A percentile compares a stretch with the other conserved stretches of the same genome.
phyloP scores from a whole-genome alignment of 192 early-diverging fungal species.

The Backusella macrospora region DNA sequence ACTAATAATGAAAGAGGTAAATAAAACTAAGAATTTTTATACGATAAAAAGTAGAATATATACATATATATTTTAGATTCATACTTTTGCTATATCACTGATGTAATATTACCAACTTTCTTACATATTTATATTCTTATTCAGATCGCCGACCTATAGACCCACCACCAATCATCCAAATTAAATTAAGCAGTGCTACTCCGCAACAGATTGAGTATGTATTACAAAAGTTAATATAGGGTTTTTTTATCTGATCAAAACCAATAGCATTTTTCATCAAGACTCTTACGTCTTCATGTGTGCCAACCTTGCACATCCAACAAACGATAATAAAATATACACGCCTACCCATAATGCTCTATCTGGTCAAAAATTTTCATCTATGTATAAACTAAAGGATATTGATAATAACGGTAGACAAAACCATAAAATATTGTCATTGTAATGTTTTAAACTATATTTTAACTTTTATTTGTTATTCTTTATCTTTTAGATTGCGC shows the following conservation, averaged over 20 bases:
- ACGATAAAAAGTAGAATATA: neutral
- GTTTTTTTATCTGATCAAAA: conserved; percentile 9
- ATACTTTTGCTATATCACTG: neutral
- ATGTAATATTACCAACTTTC: neutral
- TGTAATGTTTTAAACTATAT: neutral
- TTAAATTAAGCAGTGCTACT: conserved; percentile 18
- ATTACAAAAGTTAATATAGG: neutral
- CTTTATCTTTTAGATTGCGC: conserved; percentile 66
- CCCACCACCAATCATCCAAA: conserved; percentile 39
- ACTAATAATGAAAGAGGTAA: conserved; percentile 42
- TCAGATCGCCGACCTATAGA: conserved; percentile 37
- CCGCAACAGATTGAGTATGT: conserved; percentile 26
- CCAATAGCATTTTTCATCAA: conserved; percentile 49
- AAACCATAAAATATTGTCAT: neutral
- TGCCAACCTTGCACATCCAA: conserved; percentile 77
- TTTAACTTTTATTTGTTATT: neutral
- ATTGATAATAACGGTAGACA: conserved; percentile 62
- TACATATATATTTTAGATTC: neutral
- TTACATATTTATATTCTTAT: conserved; percentile 11
- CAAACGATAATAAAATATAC: conserved; percentile 75
- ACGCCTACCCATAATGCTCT: conserved; percentile 76
- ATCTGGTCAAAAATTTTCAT: conserved; percentile 92
- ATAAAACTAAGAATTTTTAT: neutral
- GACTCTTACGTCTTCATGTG: conserved; percentile 96
- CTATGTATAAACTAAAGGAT: conserved; percentile 84